phyloP scores from a whole-genome alignment of 805 yeast species.

The Starmerella vitae region DNA sequence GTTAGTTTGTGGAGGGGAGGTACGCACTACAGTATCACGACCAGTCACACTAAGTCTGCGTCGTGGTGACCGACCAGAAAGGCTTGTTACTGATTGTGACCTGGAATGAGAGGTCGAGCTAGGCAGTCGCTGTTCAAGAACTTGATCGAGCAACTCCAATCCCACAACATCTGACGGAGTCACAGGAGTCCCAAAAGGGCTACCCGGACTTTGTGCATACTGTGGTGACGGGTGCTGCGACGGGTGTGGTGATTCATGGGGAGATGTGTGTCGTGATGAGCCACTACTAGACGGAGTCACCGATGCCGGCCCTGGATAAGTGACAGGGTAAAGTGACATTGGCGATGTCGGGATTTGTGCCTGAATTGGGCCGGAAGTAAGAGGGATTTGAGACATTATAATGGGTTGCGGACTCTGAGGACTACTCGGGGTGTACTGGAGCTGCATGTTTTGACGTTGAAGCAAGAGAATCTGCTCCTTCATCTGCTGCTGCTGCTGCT shows the following conservation, averaged over 20 bases:
- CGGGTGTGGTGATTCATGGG: not conserved
- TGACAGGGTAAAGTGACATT: not conserved
- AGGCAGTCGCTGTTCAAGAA: conserved; percentile 27
- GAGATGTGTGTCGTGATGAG: not conserved
- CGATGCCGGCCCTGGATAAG: not conserved
- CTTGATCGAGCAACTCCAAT: conserved; percentile 26
- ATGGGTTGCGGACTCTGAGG: not conserved
- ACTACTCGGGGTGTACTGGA: conserved; percentile 1
- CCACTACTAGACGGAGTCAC: not conserved
- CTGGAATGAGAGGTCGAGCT: not conserved
- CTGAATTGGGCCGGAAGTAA: not conserved
- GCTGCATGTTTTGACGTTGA: conserved; percentile 43
- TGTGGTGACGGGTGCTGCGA: not conserved
- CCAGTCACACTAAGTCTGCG: not conserved
- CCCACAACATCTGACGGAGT: conserved; percentile 19
- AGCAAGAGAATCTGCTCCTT: conserved; percentile 55
- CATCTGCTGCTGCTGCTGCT: conserved; percentile 66
- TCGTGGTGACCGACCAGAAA: too few relatives aligned
- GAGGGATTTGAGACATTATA: not conserved
- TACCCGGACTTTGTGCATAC: conserved; percentile 8
- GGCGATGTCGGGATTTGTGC: not conserved
- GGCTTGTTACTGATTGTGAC: not conserved
- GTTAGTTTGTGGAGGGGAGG: conserved; percentile 11
- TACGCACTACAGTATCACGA: conserved; percentile 9
- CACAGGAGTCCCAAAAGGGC: conserved; percentile 17